phyloP scores from a whole-genome alignment of 2,329 filamentous ascomycete genomes.

The Botryotinia calthae region DNA sequence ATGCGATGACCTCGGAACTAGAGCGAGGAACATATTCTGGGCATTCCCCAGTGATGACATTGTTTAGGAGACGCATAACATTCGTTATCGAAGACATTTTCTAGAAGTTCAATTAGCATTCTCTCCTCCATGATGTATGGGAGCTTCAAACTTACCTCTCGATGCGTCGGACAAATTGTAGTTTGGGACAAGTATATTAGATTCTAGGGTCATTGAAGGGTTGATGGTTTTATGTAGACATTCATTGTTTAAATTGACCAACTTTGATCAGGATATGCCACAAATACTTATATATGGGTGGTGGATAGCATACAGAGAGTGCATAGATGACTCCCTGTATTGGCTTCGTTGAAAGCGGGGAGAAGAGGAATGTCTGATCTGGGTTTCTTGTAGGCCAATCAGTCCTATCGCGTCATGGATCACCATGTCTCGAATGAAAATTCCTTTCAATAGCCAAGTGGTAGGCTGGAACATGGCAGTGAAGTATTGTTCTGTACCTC shows the following conservation, averaged over 20 bases:
- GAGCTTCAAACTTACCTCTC: not conserved
- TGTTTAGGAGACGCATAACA: not conserved
- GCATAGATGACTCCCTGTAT: not conserved
- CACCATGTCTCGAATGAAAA: not conserved
- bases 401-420: not conserved
- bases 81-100: not conserved
- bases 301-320: not conserved
- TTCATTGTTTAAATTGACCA: not conserved
- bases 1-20: not conserved
- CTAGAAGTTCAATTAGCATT: not conserved
- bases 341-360: not conserved
- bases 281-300: not conserved
- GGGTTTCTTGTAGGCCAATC: not conserved
- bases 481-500: not conserved
- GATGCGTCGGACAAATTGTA: not conserved
- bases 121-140: not conserved
- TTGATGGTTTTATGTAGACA: not conserved
- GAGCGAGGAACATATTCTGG: constrained; percentile 11
- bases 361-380: not conserved
- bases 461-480: constrained; percentile 6
- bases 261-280: not conserved
- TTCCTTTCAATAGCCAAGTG: not conserved
- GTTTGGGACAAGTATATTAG: not conserved
- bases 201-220: not conserved
- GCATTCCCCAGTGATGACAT: not conserved